Evolutionary conservation across 2,329 filamentous ascomycete genomes (phyloP).

Genomic region (Cercospora citrullina): DNA sequence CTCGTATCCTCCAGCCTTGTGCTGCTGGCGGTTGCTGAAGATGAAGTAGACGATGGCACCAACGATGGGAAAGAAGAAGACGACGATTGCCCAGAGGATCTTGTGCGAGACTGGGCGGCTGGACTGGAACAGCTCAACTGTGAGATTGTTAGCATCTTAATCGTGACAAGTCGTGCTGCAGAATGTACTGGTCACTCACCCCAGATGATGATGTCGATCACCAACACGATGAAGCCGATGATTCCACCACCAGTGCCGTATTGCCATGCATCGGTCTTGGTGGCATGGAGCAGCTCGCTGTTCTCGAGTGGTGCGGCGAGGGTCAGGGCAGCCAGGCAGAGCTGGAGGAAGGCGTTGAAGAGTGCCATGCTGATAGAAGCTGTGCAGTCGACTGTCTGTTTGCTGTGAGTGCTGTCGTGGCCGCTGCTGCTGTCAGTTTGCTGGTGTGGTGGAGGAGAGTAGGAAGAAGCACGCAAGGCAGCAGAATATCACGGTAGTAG

Average conservation of each 20-base stretch:
- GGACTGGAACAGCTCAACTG: conserved; percentile 66
- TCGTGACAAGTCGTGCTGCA: not conserved
- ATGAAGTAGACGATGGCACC: conserved; percentile 64
- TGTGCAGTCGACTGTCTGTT: not conserved
- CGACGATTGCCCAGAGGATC: conserved; percentile 62
- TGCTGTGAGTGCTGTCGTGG: not conserved
- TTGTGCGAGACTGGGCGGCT: conserved; percentile 60
- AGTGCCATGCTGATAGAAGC: conserved; percentile 4
- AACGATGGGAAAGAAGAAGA: conserved; percentile 65
- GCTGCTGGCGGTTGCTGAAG: conserved; percentile 61
- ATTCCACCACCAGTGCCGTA: conserved; percentile 64
- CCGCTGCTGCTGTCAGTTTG: not conserved
- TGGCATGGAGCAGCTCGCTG: conserved; percentile 36
- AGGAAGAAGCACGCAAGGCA: not conserved
- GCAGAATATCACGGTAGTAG: not conserved
- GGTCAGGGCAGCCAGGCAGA: conserved; percentile 53
- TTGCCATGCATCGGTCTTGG: conserved; percentile 52
- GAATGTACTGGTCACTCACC: conserved; percentile 49
- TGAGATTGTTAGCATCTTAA: conserved; percentile 20
- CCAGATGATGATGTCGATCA: conserved; percentile 64
- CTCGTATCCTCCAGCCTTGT: conserved; percentile 60
- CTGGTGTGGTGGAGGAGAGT: not conserved
- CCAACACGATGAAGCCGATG: conserved; percentile 60
- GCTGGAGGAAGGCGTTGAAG: conserved; percentile 53
- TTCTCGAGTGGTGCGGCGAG: conserved; percentile 46